Base-by-base conservation (phyloP, 805 yeast genomes). In the Starmerella kuoi region DNA sequence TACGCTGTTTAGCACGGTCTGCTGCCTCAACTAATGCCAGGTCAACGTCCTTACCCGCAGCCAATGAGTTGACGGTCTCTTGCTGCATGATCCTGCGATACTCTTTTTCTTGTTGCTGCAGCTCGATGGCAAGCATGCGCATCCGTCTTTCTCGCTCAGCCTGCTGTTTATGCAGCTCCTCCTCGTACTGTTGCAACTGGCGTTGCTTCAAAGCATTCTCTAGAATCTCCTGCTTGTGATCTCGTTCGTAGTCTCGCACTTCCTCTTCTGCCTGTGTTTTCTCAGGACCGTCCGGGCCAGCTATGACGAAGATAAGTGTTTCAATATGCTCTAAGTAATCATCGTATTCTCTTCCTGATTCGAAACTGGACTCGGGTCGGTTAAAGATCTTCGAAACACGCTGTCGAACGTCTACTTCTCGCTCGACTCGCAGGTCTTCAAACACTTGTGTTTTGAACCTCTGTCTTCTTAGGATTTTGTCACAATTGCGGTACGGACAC, bases 401-500 rank as follows among this genome's bases (percentile, higher is more conserved):
- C 54, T 77, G 79, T 39, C 99, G 70, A 17, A 87, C 75, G 60
- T 91, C 97, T 30, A 93, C 85, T 57, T 91, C 99, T 48, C 80
- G 73, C 60, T 91, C 99, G 2, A 91, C 94, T 6, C 61, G 68
- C 31, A 91, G 73, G 61, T 91, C 96, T 52, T 88, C 96, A 58
- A 91, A 91, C 2, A 86, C 72, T 63, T 91, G 98, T 31, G 83
- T 72, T 65, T 91, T 93, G 67, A 91, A 91, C 63, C 76, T 76
- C 62, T 84, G 84, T 68, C 82, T 83, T 52, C 98, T 68, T 48
- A 91, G 66, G 9, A 79, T 83, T 66, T 80, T 84, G 44, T 79
- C 86, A 66, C 99, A 91, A 40, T 79, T 77, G 3, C 86, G 81
- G 59, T 87, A 88, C 1, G 98, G 98, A 59, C 99, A 91, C 18